Evolutionary conservation across 2,329 filamentous ascomycete species (phyloP).

Genomic region (Scytalidium sp.): DNA sequence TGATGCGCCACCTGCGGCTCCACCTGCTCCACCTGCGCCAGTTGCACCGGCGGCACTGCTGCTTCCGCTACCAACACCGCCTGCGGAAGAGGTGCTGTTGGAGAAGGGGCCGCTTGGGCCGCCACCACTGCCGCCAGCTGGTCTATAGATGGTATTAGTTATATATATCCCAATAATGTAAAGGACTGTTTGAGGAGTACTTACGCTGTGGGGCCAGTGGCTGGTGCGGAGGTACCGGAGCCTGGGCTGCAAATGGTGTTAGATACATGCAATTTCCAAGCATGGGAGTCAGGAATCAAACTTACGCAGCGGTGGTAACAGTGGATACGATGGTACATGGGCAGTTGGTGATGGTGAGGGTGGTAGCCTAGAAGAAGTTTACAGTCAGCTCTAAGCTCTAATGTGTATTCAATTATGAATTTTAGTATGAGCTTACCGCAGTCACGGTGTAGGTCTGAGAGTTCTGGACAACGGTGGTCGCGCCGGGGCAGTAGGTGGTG

Average conservation of each 20-base stretch:
- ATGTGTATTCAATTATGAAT: not conserved
- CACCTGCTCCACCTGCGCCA: too few species aligned
- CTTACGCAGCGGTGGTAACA: slow-evolving; percentile 4
- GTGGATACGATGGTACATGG: slow-evolving; percentile 23
- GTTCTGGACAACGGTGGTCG: slow-evolving; percentile 18
- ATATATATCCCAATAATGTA: not conserved
- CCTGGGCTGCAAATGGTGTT: too few species aligned
- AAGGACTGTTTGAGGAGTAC: not conserved
- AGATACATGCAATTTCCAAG: too few species aligned
- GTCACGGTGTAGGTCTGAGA: slow-evolving; percentile 22
- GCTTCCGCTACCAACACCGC: too few species aligned
- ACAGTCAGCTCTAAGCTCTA: too few species aligned
- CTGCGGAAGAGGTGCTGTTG: not conserved
- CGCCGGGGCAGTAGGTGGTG: slow-evolving; percentile 20
- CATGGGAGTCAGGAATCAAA: slow-evolving; percentile 1
- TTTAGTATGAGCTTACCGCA: not conserved
- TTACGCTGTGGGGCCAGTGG: not conserved
- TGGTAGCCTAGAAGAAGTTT: slow-evolving; percentile 13
- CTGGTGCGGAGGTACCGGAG: not conserved
- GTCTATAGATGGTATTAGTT: not conserved
- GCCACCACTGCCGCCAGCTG: not conserved
- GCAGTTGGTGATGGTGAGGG: slow-evolving; percentile 25
- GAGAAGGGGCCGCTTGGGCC: not conserved
- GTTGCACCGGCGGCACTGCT: too few species aligned
- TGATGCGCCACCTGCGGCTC: too few species aligned